Percentiles rank a stretch among this genome's conserved stretches.
phyloP scores from a whole-genome alignment of 352 stramenopile genomes.

The Thalassiosira mediterranea region DNA sequence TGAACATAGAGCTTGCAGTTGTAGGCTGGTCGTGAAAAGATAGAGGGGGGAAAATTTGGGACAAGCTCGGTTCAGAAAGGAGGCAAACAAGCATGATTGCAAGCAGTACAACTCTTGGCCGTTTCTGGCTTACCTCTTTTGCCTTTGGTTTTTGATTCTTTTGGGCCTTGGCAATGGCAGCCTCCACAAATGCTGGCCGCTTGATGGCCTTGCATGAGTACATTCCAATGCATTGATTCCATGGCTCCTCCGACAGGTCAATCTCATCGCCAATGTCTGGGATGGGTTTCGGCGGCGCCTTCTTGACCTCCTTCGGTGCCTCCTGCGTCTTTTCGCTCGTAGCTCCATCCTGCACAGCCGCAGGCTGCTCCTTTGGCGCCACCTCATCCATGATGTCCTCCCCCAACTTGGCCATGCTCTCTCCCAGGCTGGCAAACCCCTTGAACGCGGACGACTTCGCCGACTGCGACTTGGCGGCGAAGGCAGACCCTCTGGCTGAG shows the following conservation, averaged over 20 bases:
- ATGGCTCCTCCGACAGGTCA: constrained; percentile 75
- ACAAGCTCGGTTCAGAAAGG: constrained; percentile 18
- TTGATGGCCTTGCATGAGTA: constrained; percentile 81
- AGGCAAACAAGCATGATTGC: no score
- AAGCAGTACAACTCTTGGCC: no score
- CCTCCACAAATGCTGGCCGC: constrained; percentile 70
- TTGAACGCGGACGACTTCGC: constrained; percentile 27
- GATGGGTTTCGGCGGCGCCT: constrained; percentile 41
- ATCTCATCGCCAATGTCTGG: constrained; percentile 79
- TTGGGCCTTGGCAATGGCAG: constrained; percentile 54
- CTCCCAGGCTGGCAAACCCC: constrained; percentile 22
- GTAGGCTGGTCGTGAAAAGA: no score
- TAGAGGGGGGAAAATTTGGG: no score
- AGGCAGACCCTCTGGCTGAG: constrained; percentile 18
- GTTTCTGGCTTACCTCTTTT: constrained; percentile 53
- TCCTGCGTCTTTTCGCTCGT: constrained; percentile 4
- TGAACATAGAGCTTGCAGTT: constrained; percentile 70
- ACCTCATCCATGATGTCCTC: constrained; percentile 11
- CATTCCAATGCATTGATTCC: constrained; percentile 74
- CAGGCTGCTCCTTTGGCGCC: neutral
- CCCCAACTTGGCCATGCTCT: constrained; percentile 10
- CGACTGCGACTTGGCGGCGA: constrained; percentile 26
- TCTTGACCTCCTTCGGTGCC: constrained; percentile 9
- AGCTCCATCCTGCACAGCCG: neutral
- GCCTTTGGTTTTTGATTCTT: constrained; percentile 28